Evolutionary conservation across 1,284 basidiomycete genomes (phyloP).

Genomic region (Agaricales sp.): DNA sequence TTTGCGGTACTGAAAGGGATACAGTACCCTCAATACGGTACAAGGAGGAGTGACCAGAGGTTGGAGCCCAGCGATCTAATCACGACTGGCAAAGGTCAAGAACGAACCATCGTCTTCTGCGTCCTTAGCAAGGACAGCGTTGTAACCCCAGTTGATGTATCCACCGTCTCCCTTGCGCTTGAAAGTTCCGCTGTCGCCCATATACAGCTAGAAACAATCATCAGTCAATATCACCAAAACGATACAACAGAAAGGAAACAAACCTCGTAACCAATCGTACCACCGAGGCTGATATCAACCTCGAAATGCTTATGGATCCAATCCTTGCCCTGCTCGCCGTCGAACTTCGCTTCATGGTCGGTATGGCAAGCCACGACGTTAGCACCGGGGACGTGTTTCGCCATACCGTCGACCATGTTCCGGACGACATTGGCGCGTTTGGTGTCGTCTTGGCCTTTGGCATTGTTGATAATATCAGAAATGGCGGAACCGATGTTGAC

Average conservation of each 20-base stretch:
- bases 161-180: neutral
- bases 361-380: conserved; percentile 14
- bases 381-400: conserved; percentile 8
- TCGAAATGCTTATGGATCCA: conserved; percentile 15
- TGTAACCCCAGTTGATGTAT: neutral
- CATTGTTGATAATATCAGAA: neutral
- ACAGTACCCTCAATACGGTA: too few species aligned
- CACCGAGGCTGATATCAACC: conserved; percentile 12
- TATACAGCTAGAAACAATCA: neutral
- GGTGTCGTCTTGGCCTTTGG: neutral
- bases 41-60: too few species aligned
- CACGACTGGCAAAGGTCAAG: neutral
- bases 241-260: neutral
- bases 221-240: neutral
- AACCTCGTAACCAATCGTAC: conserved; percentile 12
- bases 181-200: neutral
- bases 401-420: conserved; percentile 9
- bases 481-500: neutral
- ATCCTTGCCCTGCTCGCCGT: conserved; percentile 12
- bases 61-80: too few species aligned
- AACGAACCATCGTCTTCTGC: neutral
- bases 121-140: neutral
- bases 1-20: too few species aligned
- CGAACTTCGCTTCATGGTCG: conserved; percentile 13
- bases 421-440: conserved; percentile 10